Evolutionary conservation across 768 basidiomycete species (phyloP).

Genomic region (Suillus clintonianus): DNA sequence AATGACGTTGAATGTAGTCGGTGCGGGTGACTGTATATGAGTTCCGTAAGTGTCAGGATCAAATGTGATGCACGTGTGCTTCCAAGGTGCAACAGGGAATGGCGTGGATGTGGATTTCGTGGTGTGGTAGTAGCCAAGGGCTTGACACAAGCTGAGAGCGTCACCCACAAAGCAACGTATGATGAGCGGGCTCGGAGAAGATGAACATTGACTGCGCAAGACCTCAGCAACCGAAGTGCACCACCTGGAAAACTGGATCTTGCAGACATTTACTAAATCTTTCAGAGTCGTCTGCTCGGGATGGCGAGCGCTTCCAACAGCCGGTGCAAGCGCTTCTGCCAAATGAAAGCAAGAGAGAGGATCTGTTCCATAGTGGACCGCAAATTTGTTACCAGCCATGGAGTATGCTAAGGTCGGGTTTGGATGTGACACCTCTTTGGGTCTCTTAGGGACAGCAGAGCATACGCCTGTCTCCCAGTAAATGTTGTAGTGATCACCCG

Average conservation of each 20-base stretch:
- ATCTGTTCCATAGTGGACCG: constrained; percentile 32
- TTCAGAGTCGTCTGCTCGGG: background rate
- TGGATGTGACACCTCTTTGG: constrained; percentile 14
- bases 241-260: constrained; percentile 28
- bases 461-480: constrained; percentile 29
- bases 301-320: background rate
- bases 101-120: constrained; percentile 15
- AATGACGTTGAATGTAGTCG: constrained; percentile 33
- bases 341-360: constrained; percentile 33
- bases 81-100: constrained; percentile 26
- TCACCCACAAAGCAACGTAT: constrained; percentile 34
- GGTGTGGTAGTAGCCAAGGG: constrained; percentile 16
- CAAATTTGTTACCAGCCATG: constrained; percentile 17
- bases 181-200: constrained; percentile 11
- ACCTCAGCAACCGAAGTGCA: constrained; percentile 21
- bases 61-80: constrained; percentile 19
- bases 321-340: constrained; percentile 24
- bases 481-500: constrained; percentile 21
- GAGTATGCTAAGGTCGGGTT: constrained; percentile 36
- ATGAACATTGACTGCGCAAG: constrained; percentile 6
- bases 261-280: background rate
- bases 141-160: constrained; percentile 28
- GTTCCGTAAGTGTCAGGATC: constrained; percentile 22
- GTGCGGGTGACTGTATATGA: constrained; percentile 18
- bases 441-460: constrained; percentile 21